phyloP scores from a whole-genome alignment of 2,329 filamentous ascomycete species.

The Thermothelomyces thermophilus region DNA sequence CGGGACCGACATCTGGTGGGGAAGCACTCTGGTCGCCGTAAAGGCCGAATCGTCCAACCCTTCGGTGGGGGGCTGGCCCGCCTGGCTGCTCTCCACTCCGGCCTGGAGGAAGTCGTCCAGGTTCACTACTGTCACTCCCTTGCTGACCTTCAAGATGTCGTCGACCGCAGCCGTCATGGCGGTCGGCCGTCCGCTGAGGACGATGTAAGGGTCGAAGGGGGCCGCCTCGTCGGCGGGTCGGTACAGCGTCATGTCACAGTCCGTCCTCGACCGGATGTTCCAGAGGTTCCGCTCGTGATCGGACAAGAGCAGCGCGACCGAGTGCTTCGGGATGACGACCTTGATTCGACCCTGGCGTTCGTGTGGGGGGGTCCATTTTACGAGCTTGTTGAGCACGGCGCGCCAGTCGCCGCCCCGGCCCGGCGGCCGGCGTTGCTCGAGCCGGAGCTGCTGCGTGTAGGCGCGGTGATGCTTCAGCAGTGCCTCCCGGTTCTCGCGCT shows the following conservation, averaged over 20 bases:
- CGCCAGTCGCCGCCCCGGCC: constrained; percentile 36
- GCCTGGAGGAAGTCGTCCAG: not conserved
- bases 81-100: not conserved
- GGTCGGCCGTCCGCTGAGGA: constrained; percentile 23
- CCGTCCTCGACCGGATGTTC: constrained; percentile 27
- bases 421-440: constrained; percentile 31
- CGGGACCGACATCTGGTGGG: not conserved
- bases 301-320: constrained; percentile 16
- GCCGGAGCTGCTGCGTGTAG: constrained; percentile 33
- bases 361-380: constrained; percentile 29
- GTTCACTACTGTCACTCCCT: constrained; percentile 18
- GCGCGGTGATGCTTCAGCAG: constrained; percentile 20
- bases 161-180: constrained; percentile 21
- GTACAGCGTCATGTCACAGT: constrained; percentile 24
- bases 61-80: not conserved
- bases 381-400: constrained; percentile 34
- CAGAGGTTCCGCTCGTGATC: constrained; percentile 24
- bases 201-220: constrained; percentile 19
- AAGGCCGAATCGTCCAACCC: not conserved
- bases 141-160: constrained; percentile 21
- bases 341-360: constrained; percentile 20
- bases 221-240: not conserved
- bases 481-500: constrained; percentile 23
- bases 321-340: constrained; percentile 22
- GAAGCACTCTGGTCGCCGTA: not conserved